Conservation (phyloP, 2,329 filamentous ascomycete genomes). For the Penicillium paneum region DNA sequence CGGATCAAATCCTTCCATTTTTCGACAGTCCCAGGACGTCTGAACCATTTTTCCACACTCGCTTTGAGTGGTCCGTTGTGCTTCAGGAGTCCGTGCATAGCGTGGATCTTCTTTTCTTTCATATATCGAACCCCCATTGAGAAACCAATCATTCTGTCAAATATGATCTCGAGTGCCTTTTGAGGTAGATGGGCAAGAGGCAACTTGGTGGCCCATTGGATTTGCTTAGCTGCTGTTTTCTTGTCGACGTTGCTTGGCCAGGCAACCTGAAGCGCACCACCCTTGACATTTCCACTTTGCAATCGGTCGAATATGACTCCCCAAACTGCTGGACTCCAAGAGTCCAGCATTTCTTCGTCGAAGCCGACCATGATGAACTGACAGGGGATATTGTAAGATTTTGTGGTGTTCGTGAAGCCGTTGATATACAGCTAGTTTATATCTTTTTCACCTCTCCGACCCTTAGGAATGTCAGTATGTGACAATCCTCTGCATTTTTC, state of each 20-base stretch:
- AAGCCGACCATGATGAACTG: neutral
- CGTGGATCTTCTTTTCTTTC: constrained; percentile 3
- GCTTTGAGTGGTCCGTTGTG: neutral
- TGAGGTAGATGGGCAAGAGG: neutral
- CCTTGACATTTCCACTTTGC: constrained; percentile 2
- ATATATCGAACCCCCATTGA: constrained; percentile 1
- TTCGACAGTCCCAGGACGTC: neutral
- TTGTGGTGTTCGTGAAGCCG: no score
- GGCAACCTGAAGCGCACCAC: neutral
- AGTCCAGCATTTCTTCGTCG: neutral
- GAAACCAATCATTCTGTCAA: neutral
- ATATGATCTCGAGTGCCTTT: neutral
- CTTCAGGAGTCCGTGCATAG: neutral
- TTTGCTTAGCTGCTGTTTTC: neutral
- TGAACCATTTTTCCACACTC: neutral
- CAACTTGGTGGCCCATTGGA: constrained; percentile 3
- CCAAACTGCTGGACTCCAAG: constrained; percentile 3
- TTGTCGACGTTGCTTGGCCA: neutral
- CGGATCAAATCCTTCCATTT: neutral
- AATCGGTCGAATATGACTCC: constrained; percentile 4
- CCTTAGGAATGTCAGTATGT: neutral
- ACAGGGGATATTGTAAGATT: neutral
- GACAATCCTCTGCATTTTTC: neutral
- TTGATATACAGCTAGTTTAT: neutral
- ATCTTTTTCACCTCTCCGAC: neutral